Conservation (phyloP, 2,329 filamentous ascomycete genomes). For the Dactylellina cionopaga region DNA sequence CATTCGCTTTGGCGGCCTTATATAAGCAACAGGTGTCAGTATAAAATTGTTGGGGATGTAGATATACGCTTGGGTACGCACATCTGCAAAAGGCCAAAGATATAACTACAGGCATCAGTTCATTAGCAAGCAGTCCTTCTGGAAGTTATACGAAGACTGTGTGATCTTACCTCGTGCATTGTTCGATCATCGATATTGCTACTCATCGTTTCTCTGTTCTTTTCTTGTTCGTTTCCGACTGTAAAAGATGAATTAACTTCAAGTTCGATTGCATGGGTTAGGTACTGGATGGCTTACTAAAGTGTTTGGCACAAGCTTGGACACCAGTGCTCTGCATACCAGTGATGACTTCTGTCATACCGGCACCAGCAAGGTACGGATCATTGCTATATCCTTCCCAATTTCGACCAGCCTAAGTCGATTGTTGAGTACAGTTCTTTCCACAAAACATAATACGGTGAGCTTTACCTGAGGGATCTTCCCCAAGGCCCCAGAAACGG, state of each 20-base stretch:
- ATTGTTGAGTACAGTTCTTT: background rate
- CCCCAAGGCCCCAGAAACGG: conserved; percentile 67
- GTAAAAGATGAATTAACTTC: conserved; percentile 72
- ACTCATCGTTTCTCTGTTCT: conserved; percentile 69
- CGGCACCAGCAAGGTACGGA: conserved; percentile 77
- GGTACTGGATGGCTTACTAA: conserved; percentile 38
- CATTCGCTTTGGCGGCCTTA: conserved; percentile 41
- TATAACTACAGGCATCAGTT: conserved; percentile 72
- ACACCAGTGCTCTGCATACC: conserved; percentile 85
- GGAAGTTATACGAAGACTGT: conserved; percentile 66
- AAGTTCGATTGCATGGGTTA: too few relatives aligned
- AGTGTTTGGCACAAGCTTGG: conserved; percentile 78
- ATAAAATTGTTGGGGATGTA: background rate
- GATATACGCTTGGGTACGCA: background rate
- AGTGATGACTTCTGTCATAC: conserved; percentile 76
- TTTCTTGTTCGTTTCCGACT: conserved; percentile 68
- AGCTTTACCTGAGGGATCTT: conserved; percentile 34
- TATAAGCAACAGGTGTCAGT: background rate
- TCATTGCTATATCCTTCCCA: conserved; percentile 80
- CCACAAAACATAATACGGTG: background rate
- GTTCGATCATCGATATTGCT: conserved; percentile 71
- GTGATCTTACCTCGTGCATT: conserved; percentile 64
- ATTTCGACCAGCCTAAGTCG: conserved; percentile 72
- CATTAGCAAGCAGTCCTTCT: conserved; percentile 72
- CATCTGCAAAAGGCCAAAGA: conserved; percentile 64